A percentile compares a stretch with the other conserved stretches of the same genome.
Evolutionary conservation across 2,329 filamentous ascomycete genomes (phyloP).

Genomic region (Beauveria bassiana): DNA sequence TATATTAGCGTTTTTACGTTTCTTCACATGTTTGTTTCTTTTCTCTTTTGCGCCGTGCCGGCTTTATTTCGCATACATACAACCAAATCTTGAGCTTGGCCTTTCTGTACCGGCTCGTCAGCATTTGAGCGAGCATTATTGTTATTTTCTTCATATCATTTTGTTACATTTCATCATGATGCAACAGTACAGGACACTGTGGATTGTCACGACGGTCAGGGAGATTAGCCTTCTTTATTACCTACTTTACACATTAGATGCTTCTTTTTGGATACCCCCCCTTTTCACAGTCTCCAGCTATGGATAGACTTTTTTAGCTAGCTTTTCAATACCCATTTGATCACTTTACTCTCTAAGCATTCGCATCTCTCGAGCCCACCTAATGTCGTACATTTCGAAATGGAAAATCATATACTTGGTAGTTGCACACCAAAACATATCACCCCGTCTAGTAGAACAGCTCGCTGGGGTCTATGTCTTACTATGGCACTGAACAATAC

Average conservation of each 20-base stretch:
- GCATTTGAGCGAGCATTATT: constrained; percentile 5
- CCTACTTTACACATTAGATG: constrained; percentile 2
- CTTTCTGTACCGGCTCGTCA: neutral
- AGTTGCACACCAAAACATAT: too few relatives aligned
- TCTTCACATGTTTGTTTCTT: constrained; percentile 4
- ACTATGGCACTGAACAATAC: too few relatives aligned
- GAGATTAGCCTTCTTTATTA: neutral
- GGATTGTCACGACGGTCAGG: constrained; percentile 1
- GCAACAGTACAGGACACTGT: constrained; percentile 7
- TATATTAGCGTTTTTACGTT: neutral
- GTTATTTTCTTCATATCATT: neutral
- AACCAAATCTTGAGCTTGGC: neutral
- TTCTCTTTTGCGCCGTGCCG: neutral
- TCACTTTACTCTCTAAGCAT: neutral
- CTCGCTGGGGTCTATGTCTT: too few relatives aligned
- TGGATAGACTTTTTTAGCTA: constrained; percentile 7
- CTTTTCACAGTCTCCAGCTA: constrained; percentile 3
- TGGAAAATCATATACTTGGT: too few relatives aligned
- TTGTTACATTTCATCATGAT: neutral
- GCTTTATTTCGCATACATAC: too few relatives aligned
- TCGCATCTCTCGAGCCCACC: neutral
- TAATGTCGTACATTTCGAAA: neutral
- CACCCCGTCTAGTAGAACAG: too few relatives aligned
- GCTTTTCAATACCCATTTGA: constrained; percentile 2
- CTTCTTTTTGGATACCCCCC: constrained; percentile 8